A percentile compares a stretch with the other conserved stretches of the same genome.
Conservation (phyloP, 169 alveolate genomes). For the Eimeria praecox region DNA sequence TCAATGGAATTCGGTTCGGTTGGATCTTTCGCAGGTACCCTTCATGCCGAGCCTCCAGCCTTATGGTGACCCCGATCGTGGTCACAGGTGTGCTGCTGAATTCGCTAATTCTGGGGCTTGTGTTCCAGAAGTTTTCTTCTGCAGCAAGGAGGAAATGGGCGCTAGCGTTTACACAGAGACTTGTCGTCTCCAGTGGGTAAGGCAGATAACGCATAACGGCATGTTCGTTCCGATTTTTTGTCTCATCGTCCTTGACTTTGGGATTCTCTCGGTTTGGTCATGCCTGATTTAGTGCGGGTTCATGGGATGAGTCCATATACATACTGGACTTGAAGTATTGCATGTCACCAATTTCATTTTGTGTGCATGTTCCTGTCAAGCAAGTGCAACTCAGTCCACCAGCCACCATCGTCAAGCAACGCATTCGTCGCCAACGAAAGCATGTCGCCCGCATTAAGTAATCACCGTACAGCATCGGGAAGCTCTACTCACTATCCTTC, state of each 20-base stretch:
- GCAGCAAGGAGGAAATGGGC: slow-evolving; percentile 86
- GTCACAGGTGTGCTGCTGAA: slow-evolving; percentile 83
- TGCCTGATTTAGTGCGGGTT: background rate
- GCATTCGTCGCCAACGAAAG: background rate
- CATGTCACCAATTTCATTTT: background rate
- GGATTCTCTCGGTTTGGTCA: background rate
- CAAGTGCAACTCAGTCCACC: background rate
- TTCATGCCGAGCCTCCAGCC: slow-evolving; percentile 83
- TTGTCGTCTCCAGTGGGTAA: slow-evolving; percentile 68
- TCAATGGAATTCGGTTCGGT: background rate
- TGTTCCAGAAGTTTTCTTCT: slow-evolving; percentile 86
- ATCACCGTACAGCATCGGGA: slow-evolving; percentile 18
- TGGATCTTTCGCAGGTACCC: slow-evolving; percentile 71
- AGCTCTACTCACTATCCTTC: slow-evolving; percentile 24
- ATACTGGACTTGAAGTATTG: background rate
- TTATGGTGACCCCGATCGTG: slow-evolving; percentile 84
- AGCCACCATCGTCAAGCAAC: background rate
- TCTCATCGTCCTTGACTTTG: background rate
- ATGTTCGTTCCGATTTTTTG: background rate
- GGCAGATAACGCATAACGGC: background rate
- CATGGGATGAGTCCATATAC: too few relatives aligned
- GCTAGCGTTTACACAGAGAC: slow-evolving; percentile 82
- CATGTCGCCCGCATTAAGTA: background rate
- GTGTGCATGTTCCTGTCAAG: background rate
- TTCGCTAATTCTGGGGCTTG: slow-evolving; percentile 85